Percentiles rank a stretch among this genome's conserved stretches.
These are phyloP conservation scores for Grosmannia huntii DNA, from an alignment of 2,329 filamentous ascomycete species.

Conservation along the genomic window DNA sequence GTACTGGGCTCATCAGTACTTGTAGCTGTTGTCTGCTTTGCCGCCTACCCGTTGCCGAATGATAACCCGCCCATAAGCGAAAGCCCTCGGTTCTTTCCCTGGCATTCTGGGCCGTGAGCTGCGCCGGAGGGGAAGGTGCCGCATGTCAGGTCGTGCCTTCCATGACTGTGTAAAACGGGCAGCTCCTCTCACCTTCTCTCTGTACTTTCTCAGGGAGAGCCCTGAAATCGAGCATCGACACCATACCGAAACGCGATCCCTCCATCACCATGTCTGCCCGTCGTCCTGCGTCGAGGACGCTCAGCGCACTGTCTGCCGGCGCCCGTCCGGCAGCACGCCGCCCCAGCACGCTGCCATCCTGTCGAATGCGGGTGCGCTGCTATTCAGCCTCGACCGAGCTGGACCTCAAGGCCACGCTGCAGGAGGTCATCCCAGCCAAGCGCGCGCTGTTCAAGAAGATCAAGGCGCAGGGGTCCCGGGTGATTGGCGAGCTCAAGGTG, in stretches of 20 bases:
- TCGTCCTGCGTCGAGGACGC: background rate
- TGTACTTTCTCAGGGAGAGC: background rate
- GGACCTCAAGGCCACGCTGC: conserved; percentile 79
- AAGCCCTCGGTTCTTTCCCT: conserved; percentile 14
- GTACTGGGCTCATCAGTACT: background rate
- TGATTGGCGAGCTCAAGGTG: conserved; percentile 84
- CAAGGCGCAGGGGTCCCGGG: conserved; percentile 71
- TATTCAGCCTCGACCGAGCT: conserved; percentile 71
- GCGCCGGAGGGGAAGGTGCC: background rate
- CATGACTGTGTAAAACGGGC: background rate
- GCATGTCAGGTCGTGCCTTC: background rate
- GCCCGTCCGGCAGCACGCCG: background rate
- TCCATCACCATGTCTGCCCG: background rate
- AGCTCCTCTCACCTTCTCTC: background rate
- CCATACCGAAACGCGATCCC: background rate
- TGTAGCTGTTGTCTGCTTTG: background rate
- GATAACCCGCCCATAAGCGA: background rate
- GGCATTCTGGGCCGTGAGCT: background rate
- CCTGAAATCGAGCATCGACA: background rate
- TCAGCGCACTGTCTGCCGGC: background rate
- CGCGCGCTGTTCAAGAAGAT: conserved; percentile 88
- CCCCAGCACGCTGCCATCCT: background rate
- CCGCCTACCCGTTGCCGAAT: background rate
- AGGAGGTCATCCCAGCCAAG: conserved; percentile 77
- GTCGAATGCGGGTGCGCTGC: conserved; percentile 28